phyloP scores from a whole-genome alignment of 2,329 filamentous ascomycete species.

The Endocalyx cinctus region DNA sequence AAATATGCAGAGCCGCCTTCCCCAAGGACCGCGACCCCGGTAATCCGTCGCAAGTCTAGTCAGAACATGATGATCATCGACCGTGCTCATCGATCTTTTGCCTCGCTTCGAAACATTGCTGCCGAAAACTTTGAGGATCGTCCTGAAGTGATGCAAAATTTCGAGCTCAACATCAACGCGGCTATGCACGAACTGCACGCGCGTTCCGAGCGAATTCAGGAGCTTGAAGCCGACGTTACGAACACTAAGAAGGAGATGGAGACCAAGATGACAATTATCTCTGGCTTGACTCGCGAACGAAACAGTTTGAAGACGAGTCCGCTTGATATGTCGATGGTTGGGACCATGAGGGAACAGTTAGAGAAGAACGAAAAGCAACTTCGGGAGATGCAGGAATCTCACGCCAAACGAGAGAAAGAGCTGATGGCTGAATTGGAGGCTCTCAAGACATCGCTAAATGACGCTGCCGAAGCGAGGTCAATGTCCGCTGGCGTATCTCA shows the following conservation, averaged over 20 bases:
- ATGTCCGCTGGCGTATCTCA: slow-evolving; percentile 14
- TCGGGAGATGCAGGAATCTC: slow-evolving; percentile 64
- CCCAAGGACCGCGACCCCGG: slow-evolving; percentile 62
- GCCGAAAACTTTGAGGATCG: slow-evolving; percentile 77
- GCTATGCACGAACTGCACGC: slow-evolving; percentile 89
- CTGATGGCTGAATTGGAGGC: slow-evolving; percentile 66
- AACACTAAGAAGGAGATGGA: slow-evolving; percentile 94
- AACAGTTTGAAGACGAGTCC: slow-evolving; percentile 81
- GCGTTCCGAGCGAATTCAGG: slow-evolving; percentile 83
- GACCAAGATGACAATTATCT: slow-evolving; percentile 91
- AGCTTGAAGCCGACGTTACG: slow-evolving; percentile 79
- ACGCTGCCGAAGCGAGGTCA: slow-evolving; percentile 18
- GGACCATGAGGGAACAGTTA: slow-evolving; percentile 81
- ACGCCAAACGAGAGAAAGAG: slow-evolving; percentile 71
- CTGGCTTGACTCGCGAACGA: slow-evolving; percentile 85
- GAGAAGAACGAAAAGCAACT: slow-evolving; percentile 82
- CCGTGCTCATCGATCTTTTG: slow-evolving; percentile 85
- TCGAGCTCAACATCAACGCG: slow-evolving; percentile 85
- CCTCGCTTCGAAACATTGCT: slow-evolving; percentile 83
- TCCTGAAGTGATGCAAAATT: slow-evolving; percentile 83
- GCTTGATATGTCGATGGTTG: slow-evolving; percentile 87
- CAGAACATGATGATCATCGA: slow-evolving; percentile 85
- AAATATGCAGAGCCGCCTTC: slow-evolving; percentile 57
- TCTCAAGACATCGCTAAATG: slow-evolving; percentile 53
- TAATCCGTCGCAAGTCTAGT: slow-evolving; percentile 89